phyloP scores from a whole-genome alignment of 192 early-diverging fungal genomes.

The Entomortierella lignicola region DNA sequence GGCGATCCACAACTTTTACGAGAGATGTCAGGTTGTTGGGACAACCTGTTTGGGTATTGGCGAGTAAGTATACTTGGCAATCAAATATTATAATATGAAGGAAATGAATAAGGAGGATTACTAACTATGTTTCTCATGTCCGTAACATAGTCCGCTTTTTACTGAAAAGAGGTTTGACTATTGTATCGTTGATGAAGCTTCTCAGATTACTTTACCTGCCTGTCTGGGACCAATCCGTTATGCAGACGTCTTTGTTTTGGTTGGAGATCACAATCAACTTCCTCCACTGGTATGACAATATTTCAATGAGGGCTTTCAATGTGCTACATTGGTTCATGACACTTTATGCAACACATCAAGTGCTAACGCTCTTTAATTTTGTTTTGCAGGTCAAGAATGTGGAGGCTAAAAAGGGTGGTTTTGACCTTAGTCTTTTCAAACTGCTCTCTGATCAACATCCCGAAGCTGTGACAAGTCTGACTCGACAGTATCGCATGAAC shows the following conservation, averaged over 20 bases:
- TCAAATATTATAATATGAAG: too few species aligned
- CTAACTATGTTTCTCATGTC: neutral
- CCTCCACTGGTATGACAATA: constrained; percentile 88
- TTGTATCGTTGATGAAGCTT: constrained; percentile 97
- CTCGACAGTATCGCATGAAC: constrained; percentile 95
- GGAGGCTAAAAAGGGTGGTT: constrained; percentile 65
- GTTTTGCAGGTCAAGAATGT: constrained; percentile 64
- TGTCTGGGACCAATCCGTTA: constrained; percentile 89
- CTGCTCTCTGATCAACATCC: constrained; percentile 86
- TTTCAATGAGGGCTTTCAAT: too few species aligned
- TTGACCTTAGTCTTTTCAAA: constrained; percentile 81
- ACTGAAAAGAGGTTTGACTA: constrained; percentile 86
- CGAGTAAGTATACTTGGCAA: constrained; percentile 65
- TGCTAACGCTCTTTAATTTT: neutral
- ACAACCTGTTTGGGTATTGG: constrained; percentile 90
- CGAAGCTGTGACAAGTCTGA: constrained; percentile 74
- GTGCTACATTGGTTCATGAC: too few species aligned
- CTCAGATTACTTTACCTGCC: constrained; percentile 91
- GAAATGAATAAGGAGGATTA: too few species aligned
- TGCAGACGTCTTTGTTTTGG: constrained; percentile 87
- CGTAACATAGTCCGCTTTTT: constrained; percentile 71
- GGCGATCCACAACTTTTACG: constrained; percentile 71
- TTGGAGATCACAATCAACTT: constrained; percentile 96
- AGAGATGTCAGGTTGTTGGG: constrained; percentile 76
- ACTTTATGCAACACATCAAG: too few species aligned